Evolutionary conservation across 2,329 filamentous ascomycete species (phyloP), one percentile per base, ranked within the genome.

Genomic region (Bipolaris zeicola): DNA sequence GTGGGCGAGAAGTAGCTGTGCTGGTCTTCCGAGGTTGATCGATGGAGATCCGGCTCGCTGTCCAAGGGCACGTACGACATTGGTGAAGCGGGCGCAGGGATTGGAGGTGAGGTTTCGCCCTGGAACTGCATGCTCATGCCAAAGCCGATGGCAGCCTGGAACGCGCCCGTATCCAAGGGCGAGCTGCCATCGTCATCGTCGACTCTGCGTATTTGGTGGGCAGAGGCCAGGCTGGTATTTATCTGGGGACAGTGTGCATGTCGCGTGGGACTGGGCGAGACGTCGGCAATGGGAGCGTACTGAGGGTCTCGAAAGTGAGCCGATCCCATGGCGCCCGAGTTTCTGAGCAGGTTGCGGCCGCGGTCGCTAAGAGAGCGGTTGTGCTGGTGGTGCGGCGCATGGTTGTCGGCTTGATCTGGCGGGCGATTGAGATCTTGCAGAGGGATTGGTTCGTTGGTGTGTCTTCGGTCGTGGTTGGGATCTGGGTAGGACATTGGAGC

Each of bases 371-470:
- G 73, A n/a, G 78, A 81, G 52, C 78, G 70, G 62, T 79, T 77
- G 55, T 75, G 69, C 52, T 73, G 65, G 16, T 67, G 61, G 16
- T 26, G 42, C 49, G 69, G 63, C 47, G 68, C 68, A 55, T 64
- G 57, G 26, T 70, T 60, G 42, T 71, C 66, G 45, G 73, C 56
- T 34, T 74, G 65, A 58, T 76, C 75, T 20, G 73, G 74, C 59
- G 75, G 76, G 45, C 73, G 74, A 62, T 75, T 74, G 57, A 81
- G 75, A 65, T 80, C 85, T 75, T 87, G 87, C 56, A 94, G 80
- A 57, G 89, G 89, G 77, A 95, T 93, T 60, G 88, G 88, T 68
- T 84, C 83, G 57, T 81, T 79, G 55, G 78, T 76, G 26, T 82
- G 79, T 60, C 78, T 76, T 63, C 79, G 77, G 60, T 79, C 76